phyloP scores from a whole-genome alignment of 1,139 yeast species.

The Hemisphaericaspora lyxosophila region DNA sequence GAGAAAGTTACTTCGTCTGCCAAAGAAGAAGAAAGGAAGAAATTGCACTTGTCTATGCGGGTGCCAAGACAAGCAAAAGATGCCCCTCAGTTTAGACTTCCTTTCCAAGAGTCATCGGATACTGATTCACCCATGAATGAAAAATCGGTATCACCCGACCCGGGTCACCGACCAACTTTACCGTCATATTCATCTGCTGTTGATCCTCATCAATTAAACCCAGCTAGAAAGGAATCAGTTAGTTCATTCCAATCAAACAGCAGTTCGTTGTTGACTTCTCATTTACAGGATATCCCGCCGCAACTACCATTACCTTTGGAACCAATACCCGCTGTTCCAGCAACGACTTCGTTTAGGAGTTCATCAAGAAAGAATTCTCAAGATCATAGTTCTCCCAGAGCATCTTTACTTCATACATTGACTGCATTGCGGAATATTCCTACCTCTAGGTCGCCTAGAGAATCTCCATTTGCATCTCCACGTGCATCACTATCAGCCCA shows the following conservation, averaged over 20 bases:
- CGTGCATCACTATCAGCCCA: constrained; percentile 43
- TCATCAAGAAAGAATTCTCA: constrained; percentile 38
- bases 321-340: constrained; percentile 48
- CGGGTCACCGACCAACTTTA: constrained; percentile 13
- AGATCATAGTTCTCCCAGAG: constrained; percentile 43
- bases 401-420: constrained; percentile 44
- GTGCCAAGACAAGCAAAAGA: constrained; percentile 30
- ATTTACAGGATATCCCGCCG: constrained; percentile 51
- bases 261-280: constrained; percentile 31
- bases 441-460: constrained; percentile 36
- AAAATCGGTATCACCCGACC: constrained; percentile 1
- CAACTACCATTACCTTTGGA: constrained; percentile 55
- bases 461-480: constrained; percentile 49
- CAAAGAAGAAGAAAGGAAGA: constrained; percentile 12
- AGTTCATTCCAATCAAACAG: constrained; percentile 29
- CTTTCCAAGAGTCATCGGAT: constrained; percentile 42
- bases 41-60: constrained; percentile 24
- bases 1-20: too few relatives aligned
- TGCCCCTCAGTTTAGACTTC: constrained; percentile 57
- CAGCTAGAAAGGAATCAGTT: constrained; percentile 27
- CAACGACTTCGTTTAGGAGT: constrained; percentile 32
- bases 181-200: constrained; percentile 19
- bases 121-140: constrained; percentile 2
- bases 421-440: constrained; percentile 45
- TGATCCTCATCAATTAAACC: constrained; percentile 22